Evolutionary conservation across 2,329 filamentous ascomycete genomes (phyloP), one percentile per base, ranked within the genome.

Genomic region (Aspergillus sojae): DNA sequence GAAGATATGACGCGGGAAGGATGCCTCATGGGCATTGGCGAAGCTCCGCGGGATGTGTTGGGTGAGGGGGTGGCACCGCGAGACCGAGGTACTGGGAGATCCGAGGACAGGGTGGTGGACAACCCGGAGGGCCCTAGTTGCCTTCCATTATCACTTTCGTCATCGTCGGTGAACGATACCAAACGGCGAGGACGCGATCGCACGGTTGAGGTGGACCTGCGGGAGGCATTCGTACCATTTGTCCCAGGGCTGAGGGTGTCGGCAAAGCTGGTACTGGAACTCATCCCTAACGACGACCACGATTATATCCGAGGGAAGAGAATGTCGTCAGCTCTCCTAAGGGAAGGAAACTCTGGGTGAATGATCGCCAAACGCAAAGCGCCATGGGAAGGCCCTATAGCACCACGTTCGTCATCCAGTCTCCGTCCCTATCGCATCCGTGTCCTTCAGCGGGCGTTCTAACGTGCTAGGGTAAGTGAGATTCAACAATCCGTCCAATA

Each of bases 161-260:
- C 74, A 52, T 78, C 78, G 63, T 81, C 77, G 65, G 74, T 71
- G 52, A 79, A 76, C 26, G 80, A 81, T 61, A 81, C 77, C 58
- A 82, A 69, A 48, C 80, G 78, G 62, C 79, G 73, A 64, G 77
- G 79, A 54, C 80, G 80, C 62, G 80, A 78, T 67, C 80, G 78
- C 59, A 82, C 70, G 41, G 78, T 77, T 28, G 78, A 79, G 66
- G 71, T 72, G 34, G 75, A 74, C 63, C 71, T 70, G 50, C 65
- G 74, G 61, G 66, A 71, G 41, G 73, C 72, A 67, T 71, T 75
- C 59, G 73, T 72, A 65, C 70, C 74, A 46, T 70, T 70, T 62
- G 72, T 70, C 65, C 73, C 73, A 62, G 75, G 74, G 70, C 74
- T 72, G 64, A 75, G 69, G 70, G 71, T 68, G 72, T 79, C 75